Evolutionary conservation across 305 asterid species (phyloP).

Genomic region (Fraxinus sp.): DNA sequence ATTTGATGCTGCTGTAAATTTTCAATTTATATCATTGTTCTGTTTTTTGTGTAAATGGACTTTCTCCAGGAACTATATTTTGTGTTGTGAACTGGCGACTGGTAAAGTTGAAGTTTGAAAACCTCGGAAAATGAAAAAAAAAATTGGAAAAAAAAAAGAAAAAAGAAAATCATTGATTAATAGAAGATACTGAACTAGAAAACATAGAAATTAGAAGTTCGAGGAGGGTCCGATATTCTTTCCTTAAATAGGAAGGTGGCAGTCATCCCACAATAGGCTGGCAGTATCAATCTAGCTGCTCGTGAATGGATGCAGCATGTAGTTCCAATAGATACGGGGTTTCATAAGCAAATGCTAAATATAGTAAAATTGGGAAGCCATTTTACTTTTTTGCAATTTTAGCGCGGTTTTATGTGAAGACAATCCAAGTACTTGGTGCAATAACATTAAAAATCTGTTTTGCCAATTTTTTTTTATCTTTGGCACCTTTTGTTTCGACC

Average conservation of each 20-base stretch:
- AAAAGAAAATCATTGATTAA: neutral
- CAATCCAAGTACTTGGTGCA: neutral
- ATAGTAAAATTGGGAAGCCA: neutral
- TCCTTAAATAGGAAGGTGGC: no score
- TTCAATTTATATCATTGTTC: neutral
- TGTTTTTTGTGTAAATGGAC: neutral
- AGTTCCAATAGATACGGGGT: neutral
- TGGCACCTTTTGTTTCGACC: neutral
- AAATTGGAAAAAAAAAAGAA: no score
- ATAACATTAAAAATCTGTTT: neutral
- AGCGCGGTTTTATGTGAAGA: neutral
- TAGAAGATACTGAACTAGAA: neutral
- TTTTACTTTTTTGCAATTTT: neutral
- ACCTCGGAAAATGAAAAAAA: neutral
- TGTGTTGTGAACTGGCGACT: neutral
- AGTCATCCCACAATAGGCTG: no score
- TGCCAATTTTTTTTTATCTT: neutral
- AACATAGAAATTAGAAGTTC: neutral
- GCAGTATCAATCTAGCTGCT: no score
- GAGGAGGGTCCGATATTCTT: neutral
- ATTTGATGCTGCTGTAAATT: neutral
- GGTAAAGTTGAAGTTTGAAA: neutral
- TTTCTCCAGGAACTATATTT: neutral
- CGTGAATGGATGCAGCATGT: neutral
- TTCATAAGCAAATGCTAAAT: neutral